Percentiles rank a stretch among this genome's conserved stretches.
Evolutionary conservation across 2,329 filamentous ascomycete genomes (phyloP).

Genomic region (Cercospora sesami): DNA sequence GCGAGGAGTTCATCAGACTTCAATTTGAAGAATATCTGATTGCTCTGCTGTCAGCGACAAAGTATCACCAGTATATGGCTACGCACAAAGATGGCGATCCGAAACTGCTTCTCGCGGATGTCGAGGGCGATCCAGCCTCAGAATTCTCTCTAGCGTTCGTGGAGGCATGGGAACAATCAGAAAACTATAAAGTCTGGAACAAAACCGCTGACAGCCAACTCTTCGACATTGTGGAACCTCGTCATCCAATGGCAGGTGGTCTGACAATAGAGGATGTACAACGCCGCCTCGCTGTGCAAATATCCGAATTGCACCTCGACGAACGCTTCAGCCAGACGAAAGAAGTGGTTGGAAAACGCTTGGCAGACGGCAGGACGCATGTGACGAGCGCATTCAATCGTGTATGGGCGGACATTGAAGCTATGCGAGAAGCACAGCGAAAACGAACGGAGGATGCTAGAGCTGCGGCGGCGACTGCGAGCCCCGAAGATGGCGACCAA

Average conservation of each 20-base stretch:
- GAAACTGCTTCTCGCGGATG: slow-evolving; percentile 60
- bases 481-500: slow-evolving; percentile 20
- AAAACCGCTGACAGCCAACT: slow-evolving; percentile 72
- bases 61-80: slow-evolving; percentile 66
- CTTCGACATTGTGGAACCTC: slow-evolving; percentile 91
- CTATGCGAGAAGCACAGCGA: slow-evolving; percentile 71
- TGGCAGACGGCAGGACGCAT: slow-evolving; percentile 85
- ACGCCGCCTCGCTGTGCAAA: slow-evolving; percentile 82
- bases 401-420: slow-evolving; percentile 87
- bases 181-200: slow-evolving; percentile 90
- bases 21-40: slow-evolving; percentile 97
- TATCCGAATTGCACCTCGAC: slow-evolving; percentile 90
- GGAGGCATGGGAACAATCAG: slow-evolving; percentile 80
- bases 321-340: slow-evolving; percentile 80
- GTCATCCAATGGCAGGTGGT: slow-evolving; percentile 89
- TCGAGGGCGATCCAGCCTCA: slow-evolving; percentile 76
- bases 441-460: slow-evolving; percentile 60
- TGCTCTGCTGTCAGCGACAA: slow-evolving; percentile 81
- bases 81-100: slow-evolving; percentile 52
- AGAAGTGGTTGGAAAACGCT: slow-evolving; percentile 82
- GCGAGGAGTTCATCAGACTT: slow-evolving; percentile 93
- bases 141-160: slow-evolving; percentile 87
- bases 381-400: slow-evolving; percentile 83
- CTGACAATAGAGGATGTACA: slow-evolving; percentile 94
- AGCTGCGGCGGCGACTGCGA: slow-evolving; percentile 37